These are phyloP conservation scores for Plasmopara muralis DNA, from an alignment of 352 stramenopile species.

Conservation along the genomic window DNA sequence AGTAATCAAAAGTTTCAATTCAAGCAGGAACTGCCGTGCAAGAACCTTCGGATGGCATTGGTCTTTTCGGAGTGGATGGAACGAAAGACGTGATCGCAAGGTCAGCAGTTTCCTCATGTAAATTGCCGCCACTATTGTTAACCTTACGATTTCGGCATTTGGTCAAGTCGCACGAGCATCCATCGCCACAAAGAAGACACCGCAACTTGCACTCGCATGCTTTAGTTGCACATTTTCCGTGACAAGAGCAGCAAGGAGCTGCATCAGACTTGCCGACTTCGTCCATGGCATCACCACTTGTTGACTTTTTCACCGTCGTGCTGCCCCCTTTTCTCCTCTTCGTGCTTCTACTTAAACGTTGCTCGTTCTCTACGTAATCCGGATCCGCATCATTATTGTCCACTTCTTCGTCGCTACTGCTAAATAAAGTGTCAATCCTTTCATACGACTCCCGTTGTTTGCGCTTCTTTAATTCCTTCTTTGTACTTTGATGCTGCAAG, in stretches of 20 bases:
- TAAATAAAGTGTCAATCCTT: slow-evolving; percentile 38
- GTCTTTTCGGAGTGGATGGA: slow-evolving; percentile 7
- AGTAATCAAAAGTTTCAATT: background rate
- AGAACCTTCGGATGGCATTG: background rate
- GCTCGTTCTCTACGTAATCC: slow-evolving; percentile 59
- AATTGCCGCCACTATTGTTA: slow-evolving; percentile 1
- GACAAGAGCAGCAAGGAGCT: slow-evolving; percentile 48
- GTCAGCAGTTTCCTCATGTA: background rate
- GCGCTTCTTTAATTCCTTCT: slow-evolving; percentile 40
- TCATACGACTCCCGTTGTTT: slow-evolving; percentile 35
- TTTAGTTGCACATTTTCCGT: slow-evolving; percentile 71
- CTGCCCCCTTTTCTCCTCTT: slow-evolving; percentile 5
- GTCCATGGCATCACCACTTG: slow-evolving; percentile 29
- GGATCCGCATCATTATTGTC: slow-evolving; percentile 49
- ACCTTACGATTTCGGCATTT: slow-evolving; percentile 45
- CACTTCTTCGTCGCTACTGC: slow-evolving; percentile 49
- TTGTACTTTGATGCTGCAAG: slow-evolving; percentile 18
- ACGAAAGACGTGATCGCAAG: background rate
- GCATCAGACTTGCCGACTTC: slow-evolving; percentile 44
- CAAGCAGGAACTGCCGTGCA: background rate
- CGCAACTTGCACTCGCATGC: slow-evolving; percentile 53
- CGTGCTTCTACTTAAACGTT: slow-evolving; percentile 3
- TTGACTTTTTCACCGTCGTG: background rate
- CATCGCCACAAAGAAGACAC: slow-evolving; percentile 30
- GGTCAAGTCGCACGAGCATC: slow-evolving; percentile 47